These are phyloP conservation scores for Pestalotiopsis sp. DNA, from an alignment of 2,329 filamentous ascomycete genomes.

Conservation along the genomic window DNA sequence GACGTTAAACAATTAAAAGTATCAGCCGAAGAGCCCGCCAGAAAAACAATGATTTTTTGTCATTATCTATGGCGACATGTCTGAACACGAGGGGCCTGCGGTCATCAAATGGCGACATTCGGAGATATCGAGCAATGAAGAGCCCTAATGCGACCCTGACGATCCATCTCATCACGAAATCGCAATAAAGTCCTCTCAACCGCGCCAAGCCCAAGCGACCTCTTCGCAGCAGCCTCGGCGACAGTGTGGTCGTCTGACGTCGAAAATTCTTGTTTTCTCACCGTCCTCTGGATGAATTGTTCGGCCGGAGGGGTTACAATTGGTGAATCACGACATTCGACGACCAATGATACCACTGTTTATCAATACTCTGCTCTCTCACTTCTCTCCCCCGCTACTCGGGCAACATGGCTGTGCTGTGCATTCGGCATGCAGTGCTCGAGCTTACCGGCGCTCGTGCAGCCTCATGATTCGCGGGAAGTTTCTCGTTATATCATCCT, in stretches of 20 bases:
- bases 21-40: not conserved
- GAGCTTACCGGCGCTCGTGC: not conserved
- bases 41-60: not conserved
- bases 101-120: not conserved
- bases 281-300: not conserved
- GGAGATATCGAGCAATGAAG: not conserved
- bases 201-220: not conserved
- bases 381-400: not conserved
- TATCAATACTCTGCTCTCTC: not conserved
- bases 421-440: not conserved
- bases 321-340: not conserved
- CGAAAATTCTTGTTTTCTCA: not conserved
- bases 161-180: not conserved
- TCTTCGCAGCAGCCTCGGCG: not conserved
- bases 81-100: not conserved
- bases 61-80: not conserved
- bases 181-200: not conserved
- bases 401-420: not conserved
- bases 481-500: not conserved
- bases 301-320: not conserved
- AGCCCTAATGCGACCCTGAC: not conserved
- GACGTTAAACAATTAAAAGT: not conserved
- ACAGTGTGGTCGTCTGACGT: not conserved
- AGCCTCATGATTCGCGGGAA: not conserved
- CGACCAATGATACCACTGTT: not conserved